Conservation (phyloP, 768 basidiomycete genomes). For the Tephrocybe sp. region DNA sequence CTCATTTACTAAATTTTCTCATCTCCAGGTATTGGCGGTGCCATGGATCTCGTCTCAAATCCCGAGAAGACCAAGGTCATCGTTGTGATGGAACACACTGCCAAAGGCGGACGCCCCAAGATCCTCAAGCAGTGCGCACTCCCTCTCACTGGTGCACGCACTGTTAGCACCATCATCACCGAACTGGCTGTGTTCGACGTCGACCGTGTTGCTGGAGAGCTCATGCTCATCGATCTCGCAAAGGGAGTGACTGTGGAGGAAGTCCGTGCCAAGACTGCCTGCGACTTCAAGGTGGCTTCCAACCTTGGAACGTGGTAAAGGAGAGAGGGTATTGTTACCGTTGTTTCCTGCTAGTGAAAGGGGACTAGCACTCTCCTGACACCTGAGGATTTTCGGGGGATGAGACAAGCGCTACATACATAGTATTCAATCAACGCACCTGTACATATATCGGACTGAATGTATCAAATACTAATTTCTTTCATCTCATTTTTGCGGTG, state of each 20-base stretch:
- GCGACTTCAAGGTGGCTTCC: constrained; percentile 66
- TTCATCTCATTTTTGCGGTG: no score
- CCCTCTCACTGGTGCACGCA: constrained; percentile 85
- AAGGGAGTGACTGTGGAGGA: constrained; percentile 83
- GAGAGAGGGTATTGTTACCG: not conserved
- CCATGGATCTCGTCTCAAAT: constrained; percentile 96
- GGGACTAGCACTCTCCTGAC: no score
- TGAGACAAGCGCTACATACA: no score
- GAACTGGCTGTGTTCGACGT: constrained; percentile 92
- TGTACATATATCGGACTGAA: not conserved
- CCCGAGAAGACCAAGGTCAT: constrained; percentile 94
- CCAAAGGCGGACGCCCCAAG: constrained; percentile 89
- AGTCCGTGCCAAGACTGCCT: constrained; percentile 84
- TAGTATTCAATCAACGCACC: no score
- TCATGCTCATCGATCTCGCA: constrained; percentile 82
- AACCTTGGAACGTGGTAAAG: constrained; percentile 48
- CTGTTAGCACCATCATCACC: constrained; percentile 91
- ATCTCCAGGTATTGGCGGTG: constrained; percentile 81
- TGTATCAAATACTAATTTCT: not conserved
- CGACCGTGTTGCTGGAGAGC: constrained; percentile 68
- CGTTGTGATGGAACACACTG: constrained; percentile 86
- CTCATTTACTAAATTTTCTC: constrained; percentile 2
- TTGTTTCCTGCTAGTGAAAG: no score
- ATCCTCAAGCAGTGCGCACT: constrained; percentile 79
- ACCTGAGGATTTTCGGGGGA: no score